Conservation (phyloP, 2,329 filamentous ascomycete species). For the Trichoderma gracile region DNA sequence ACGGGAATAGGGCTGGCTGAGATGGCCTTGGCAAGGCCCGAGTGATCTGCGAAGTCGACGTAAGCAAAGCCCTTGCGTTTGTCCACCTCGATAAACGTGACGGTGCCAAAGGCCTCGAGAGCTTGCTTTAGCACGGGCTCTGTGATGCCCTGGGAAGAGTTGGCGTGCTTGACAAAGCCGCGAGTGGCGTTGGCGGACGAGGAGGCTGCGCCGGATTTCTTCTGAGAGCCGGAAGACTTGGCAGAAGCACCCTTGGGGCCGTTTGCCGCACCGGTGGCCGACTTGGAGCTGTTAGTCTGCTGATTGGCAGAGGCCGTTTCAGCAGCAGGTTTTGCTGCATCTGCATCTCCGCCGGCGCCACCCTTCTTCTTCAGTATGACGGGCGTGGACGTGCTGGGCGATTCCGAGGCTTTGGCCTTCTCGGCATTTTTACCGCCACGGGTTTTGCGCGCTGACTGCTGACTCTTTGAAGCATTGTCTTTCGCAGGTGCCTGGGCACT, state of each 20-base stretch:
- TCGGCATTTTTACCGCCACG: conserved; percentile 44
- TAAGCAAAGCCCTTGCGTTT: conserved; percentile 94
- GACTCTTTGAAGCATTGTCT: conserved; percentile 34
- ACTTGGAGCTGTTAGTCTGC: conserved; percentile 21
- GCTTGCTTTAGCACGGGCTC: conserved; percentile 75
- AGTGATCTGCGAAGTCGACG: conserved; percentile 78
- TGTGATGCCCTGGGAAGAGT: conserved; percentile 87
- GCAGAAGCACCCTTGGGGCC: conserved; percentile 29
- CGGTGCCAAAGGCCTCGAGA: conserved; percentile 70
- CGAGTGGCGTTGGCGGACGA: conserved; percentile 55
- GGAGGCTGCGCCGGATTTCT: conserved; percentile 34
- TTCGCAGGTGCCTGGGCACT: conserved; percentile 30
- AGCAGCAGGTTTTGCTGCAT: conserved; percentile 30
- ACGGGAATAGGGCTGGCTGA: conserved; percentile 78
- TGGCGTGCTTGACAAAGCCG: conserved; percentile 79
- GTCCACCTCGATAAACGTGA: conserved; percentile 85
- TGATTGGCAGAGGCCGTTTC: conserved; percentile 19
- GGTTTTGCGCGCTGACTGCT: conserved; percentile 35
- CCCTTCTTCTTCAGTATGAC: conserved; percentile 48
- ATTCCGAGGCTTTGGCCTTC: conserved; percentile 43
- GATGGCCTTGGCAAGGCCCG: conserved; percentile 74
- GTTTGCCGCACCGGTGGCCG: conserved; percentile 24
- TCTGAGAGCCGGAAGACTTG: conserved; percentile 36
- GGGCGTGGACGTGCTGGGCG: conserved; percentile 38
- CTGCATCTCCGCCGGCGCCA: conserved; percentile 29